These are phyloP conservation scores for Alternaria conjuncta DNA, from an alignment of 2,329 filamentous ascomycete genomes.

Conservation along the genomic window DNA sequence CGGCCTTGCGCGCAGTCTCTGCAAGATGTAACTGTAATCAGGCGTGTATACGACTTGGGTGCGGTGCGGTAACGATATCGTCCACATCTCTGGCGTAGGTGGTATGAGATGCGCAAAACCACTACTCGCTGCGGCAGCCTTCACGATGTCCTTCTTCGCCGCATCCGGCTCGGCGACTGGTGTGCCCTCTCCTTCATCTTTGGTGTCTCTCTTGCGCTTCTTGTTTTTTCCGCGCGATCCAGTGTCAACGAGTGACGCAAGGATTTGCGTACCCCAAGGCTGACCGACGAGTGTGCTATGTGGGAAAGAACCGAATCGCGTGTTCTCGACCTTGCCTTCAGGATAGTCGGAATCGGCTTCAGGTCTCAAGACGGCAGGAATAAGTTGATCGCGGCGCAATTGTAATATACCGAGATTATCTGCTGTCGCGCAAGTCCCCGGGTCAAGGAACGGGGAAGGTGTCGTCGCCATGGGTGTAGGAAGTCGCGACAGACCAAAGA, in stretches of 20 bases:
- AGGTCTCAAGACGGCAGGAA: conserved; percentile 68
- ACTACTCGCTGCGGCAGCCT: conserved; percentile 59
- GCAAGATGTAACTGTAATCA: conserved; percentile 84
- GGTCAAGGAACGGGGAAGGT: conserved; percentile 79
- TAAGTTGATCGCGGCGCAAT: conserved; percentile 83
- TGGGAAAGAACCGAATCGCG: conserved; percentile 81
- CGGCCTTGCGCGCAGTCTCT: conserved; percentile 75
- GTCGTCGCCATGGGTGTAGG: conserved; percentile 26
- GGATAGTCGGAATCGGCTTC: conserved; percentile 50
- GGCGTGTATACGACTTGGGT: conserved; percentile 89
- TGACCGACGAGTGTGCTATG: conserved; percentile 66
- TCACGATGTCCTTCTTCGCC: conserved; percentile 40
- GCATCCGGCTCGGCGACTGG: conserved; percentile 33
- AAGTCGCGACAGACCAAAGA: not conserved
- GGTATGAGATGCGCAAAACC: conserved; percentile 81
- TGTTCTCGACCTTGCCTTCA: conserved; percentile 71
- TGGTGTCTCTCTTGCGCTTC: conserved; percentile 57
- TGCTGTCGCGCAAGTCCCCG: conserved; percentile 66
- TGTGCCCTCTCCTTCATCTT: conserved; percentile 34
- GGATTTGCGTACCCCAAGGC: conserved; percentile 90
- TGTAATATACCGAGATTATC: conserved; percentile 82
- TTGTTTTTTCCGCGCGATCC: conserved; percentile 75
- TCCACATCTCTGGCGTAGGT: conserved; percentile 84
- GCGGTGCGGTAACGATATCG: conserved; percentile 76
- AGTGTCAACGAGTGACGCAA: conserved; percentile 88